These are phyloP conservation scores for Aspergillus vadensis DNA, from an alignment of 2,329 filamentous ascomycete genomes.

Conservation along the genomic window DNA sequence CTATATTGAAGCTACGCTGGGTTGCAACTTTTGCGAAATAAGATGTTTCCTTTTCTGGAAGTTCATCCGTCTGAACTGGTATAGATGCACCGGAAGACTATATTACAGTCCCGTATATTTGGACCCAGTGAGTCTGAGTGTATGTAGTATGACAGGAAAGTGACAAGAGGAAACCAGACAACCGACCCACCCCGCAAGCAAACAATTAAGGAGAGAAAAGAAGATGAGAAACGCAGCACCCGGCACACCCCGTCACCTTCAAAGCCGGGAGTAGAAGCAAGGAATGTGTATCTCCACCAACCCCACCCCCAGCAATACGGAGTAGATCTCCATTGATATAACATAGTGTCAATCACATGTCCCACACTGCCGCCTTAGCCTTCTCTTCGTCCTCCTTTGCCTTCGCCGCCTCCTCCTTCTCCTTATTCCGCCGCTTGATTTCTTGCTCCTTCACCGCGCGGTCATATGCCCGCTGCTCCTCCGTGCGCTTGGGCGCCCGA, in stretches of 20 bases:
- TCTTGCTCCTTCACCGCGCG: conserved; percentile 80
- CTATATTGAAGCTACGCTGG: no score
- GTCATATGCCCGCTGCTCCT: conserved; percentile 88
- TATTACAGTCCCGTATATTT: not conserved
- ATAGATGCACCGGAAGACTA: not conserved
- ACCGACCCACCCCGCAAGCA: not conserved
- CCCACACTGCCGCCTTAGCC: conserved; percentile 86
- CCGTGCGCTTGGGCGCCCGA: conserved; percentile 75
- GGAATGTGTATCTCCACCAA: not conserved
- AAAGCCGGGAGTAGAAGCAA: not conserved
- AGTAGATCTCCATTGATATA: not conserved
- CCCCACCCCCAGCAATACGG: not conserved
- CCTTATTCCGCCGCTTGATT: conserved; percentile 71
- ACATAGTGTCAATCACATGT: conserved; percentile 52
- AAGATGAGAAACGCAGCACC: not conserved
- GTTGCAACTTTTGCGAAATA: no score
- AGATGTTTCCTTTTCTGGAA: no score
- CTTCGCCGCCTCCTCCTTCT: conserved; percentile 65
- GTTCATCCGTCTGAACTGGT: not conserved
- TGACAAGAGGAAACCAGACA: not conserved
- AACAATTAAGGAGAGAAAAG: not conserved
- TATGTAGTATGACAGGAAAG: not conserved
- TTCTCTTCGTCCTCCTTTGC: conserved; percentile 67
- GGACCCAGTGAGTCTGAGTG: not conserved
- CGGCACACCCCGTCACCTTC: not conserved